Percentiles rank a stretch among this genome's conserved stretches.
phyloP scores from a whole-genome alignment of 805 yeast species.

The Hanseniaspora jakobsenii region DNA sequence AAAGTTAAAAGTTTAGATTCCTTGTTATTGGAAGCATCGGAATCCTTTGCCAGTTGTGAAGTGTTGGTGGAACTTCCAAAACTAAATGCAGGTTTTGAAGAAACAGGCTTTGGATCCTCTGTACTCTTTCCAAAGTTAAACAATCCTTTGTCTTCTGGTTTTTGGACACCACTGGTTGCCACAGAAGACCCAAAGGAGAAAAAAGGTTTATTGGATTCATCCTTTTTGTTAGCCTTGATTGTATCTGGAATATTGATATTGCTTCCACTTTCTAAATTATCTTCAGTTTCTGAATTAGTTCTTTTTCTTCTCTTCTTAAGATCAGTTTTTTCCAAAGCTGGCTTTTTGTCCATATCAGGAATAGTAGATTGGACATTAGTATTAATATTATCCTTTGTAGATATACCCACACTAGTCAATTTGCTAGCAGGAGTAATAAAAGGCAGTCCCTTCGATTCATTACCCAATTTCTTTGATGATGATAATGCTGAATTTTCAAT shows the following conservation, averaged over 20 bases:
- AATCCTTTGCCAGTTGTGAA: not conserved
- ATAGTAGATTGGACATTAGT: too few relatives aligned
- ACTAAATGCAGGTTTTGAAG: not conserved
- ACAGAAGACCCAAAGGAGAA: conserved; percentile 10
- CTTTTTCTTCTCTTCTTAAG: too few relatives aligned
- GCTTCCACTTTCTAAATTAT: too few relatives aligned
- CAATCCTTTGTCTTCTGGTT: too few relatives aligned
- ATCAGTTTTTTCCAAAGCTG: too few relatives aligned
- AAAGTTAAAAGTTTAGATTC: too few relatives aligned
- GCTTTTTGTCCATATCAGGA: too few relatives aligned
- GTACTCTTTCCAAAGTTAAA: not conserved
- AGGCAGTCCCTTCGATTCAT: too few relatives aligned
- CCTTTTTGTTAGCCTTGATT: not conserved
- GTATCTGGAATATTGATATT: not conserved
- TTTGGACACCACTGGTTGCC: too few relatives aligned
- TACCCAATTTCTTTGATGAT: not conserved
- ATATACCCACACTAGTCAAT: not conserved
- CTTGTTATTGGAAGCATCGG: too few relatives aligned
- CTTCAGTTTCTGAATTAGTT: too few relatives aligned
- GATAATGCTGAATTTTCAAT: conserved; percentile 7
- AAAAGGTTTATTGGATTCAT: conserved; percentile 1
- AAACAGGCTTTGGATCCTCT: not conserved
- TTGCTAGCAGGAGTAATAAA: not conserved
- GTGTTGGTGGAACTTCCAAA: conserved; percentile 1
- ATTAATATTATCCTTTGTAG: not conserved